A percentile compares a stretch with the other conserved stretches of the same genome.
phyloP scores from a whole-genome alignment of 2,329 filamentous ascomycete species.

The Sclerotinia borealis region DNA sequence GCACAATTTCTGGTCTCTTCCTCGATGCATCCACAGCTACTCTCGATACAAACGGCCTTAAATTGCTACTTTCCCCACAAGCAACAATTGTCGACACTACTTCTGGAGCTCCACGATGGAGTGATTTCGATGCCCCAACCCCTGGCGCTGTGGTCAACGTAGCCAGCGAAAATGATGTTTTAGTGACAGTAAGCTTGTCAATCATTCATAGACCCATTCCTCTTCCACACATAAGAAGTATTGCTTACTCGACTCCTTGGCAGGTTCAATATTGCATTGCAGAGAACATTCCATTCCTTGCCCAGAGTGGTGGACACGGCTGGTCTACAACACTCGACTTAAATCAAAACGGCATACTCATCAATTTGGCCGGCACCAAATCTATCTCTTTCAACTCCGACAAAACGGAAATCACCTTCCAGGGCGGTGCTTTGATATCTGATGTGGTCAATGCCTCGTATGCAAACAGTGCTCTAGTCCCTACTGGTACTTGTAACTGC shows the following conservation, averaged over 20 bases:
- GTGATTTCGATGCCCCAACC: conserved; percentile 4
- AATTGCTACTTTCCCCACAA: background rate
- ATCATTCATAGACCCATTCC: no score
- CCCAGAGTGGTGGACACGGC: conserved; percentile 14
- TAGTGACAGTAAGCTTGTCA: background rate
- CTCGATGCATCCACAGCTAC: background rate
- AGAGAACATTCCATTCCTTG: conserved; percentile 11
- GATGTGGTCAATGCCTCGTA: conserved; percentile 4
- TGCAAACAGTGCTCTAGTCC: background rate
- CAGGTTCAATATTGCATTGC: background rate
- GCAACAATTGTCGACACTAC: background rate
- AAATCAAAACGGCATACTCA: background rate
- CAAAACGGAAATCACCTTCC: conserved; percentile 1
- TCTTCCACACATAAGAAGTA: no score
- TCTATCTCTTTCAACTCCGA: background rate
- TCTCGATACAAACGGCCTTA: background rate
- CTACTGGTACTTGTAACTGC: conserved; percentile 11
- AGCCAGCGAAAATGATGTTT: conserved; percentile 7
- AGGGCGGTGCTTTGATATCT: conserved; percentile 6
- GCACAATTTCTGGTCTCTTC: background rate
- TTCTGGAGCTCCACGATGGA: background rate
- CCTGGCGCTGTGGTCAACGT: conserved; percentile 11
- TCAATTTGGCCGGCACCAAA: conserved; percentile 8
- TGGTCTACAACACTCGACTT: background rate
- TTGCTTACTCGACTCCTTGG: no score